Base-by-base conservation (phyloP, 345 rosid species). In the Carallia pectinifolia region DNA sequence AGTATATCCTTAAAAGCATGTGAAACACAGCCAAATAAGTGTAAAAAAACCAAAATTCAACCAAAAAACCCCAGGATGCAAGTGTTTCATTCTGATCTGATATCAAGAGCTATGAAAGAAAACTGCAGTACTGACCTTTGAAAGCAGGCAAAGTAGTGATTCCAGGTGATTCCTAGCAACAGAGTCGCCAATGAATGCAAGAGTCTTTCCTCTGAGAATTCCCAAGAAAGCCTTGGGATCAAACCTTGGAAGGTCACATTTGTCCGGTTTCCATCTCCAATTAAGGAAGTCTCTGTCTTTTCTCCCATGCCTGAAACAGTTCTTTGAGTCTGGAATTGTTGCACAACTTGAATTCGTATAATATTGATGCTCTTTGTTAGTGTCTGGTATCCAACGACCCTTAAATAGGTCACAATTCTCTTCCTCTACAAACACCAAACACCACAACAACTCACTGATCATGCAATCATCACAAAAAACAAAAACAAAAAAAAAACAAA, bases 191-290 rank as follows among this genome's bases (percentile, higher is more conserved):
- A 89, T 60, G 52, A 91, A 94, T 30, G 81, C 93, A 83, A 94
- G 66, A 61, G 88, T 88, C 75, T 84, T 92, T 37, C 97, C 96
- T 62, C 86, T 69, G 48, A 90, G 86, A 74, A 84, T 52, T 38
- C 63, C 31, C 56, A 91, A 76, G 75, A 91, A 94, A 1, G 30
- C 73, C 64, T 72, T 77, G 0, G 91, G 75, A 73, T 86, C 87
- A 65, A 92, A 87, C 83, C 86, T 80, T 0, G 90, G 89, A 64
- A 94, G 87, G 61, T 86, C 74, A 71, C 97, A 94, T 18, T 65
- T 75, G 12, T 87, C 72, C 0, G 98, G 99, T 77, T 87, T 88
- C 99, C 99, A 91, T 79, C 89, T 86, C 99, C 97, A 94, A n/a
- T 76, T 85, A 58, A 90, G 82, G 65, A 90, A 94, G 67, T 79